Evolutionary conservation across 1,284 basidiomycete genomes (phyloP).

Genomic region (Dichomitus squalens): DNA sequence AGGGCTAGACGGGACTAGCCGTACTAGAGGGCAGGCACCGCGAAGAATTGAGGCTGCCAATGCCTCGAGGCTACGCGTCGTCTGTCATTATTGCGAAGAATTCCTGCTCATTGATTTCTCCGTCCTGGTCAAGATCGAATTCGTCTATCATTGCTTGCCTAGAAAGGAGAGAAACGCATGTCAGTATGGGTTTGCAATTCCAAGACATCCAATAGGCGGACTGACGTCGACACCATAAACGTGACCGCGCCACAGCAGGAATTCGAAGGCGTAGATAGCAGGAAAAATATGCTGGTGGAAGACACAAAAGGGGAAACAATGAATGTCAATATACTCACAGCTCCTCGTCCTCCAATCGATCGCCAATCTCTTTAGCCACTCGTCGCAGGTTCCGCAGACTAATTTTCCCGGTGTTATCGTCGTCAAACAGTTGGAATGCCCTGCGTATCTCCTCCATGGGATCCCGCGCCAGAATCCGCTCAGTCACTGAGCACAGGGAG

Average conservation of each 20-base stretch:
- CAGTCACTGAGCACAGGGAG: conserved; percentile 73
- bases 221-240: too few relatives aligned
- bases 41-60: neutral
- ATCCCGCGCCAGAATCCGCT: conserved; percentile 90
- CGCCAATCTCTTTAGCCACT: conserved; percentile 97
- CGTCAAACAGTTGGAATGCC: conserved; percentile 96
- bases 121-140: conserved; percentile 98
- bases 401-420: conserved; percentile 95
- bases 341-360: conserved; percentile 95
- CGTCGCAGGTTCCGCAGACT: conserved; percentile 88
- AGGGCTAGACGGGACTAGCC: too few relatives aligned
- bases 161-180: conserved; percentile 2
- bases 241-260: conserved; percentile 21
- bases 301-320: neutral
- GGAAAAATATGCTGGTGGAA: neutral
- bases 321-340: conserved; percentile 59
- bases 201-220: too few relatives aligned
- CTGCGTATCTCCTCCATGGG: conserved; percentile 96
- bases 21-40: neutral
- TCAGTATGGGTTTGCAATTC: neutral
- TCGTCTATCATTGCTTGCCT: conserved; percentile 99
- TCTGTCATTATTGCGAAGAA: conserved; percentile 98
- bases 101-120: conserved; percentile 94
- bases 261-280: too few relatives aligned
- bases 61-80: conserved; percentile 55